A percentile compares a stretch with the other conserved stretches of the same genome.
phyloP scores from a whole-genome alignment of 306 rosid genomes.

The Argentina anserina region DNA sequence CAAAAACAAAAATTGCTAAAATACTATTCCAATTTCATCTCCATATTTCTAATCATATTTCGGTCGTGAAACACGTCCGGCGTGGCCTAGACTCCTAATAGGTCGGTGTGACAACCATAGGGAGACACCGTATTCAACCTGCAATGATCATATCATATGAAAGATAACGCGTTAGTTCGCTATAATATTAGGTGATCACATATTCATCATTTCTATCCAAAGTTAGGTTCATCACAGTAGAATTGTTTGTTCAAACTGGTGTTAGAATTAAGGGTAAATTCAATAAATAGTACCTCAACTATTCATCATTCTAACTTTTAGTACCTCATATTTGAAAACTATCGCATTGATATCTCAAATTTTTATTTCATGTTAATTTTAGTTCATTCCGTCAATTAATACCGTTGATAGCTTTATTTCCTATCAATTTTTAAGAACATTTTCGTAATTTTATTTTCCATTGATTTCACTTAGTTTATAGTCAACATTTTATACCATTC shows the following conservation, averaged over 20 bases:
- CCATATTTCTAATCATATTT: background rate
- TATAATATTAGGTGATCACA: background rate
- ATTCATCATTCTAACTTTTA: no score
- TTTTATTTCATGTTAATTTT: no score
- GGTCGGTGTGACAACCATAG: conserved; percentile 8
- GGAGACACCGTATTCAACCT: conserved; percentile 32
- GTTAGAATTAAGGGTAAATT: no score
- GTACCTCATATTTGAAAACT: no score
- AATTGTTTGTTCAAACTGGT: background rate
- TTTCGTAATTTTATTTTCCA: no score
- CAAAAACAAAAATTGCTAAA: background rate
- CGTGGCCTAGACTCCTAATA: background rate
- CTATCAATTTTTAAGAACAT: no score
- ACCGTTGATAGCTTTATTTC: no score
- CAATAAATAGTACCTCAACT: no score
- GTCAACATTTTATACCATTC: no score
- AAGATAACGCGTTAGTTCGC: background rate
- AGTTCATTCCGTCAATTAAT: no score
- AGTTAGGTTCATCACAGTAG: background rate
- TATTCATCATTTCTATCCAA: background rate
- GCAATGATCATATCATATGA: background rate
- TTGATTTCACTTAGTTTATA: no score
- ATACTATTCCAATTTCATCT: background rate
- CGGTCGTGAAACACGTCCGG: conserved; percentile 6
- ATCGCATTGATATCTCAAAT: no score